Percentiles rank a stretch among this genome's conserved stretches.
Conservation (phyloP, 257 asterid genomes). For the Thymus mandschuricus region DNA sequence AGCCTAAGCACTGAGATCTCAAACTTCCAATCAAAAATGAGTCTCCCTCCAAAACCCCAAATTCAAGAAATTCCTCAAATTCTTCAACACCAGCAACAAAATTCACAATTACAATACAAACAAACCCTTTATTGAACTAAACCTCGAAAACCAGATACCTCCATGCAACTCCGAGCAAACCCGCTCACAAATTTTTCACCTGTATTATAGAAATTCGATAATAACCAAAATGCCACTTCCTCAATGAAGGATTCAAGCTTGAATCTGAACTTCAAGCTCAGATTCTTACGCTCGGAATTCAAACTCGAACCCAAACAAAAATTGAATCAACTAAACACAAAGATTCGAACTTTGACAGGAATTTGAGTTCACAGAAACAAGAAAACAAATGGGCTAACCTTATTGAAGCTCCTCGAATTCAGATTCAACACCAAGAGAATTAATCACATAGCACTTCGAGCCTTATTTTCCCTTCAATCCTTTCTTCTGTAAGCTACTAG, state of each 20-base stretch:
- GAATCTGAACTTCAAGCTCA: conserved; percentile 54
- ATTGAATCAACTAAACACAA: conserved; percentile 37
- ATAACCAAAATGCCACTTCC: conserved; percentile 51
- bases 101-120: conserved; percentile 31
- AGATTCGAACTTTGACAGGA: conserved; percentile 42
- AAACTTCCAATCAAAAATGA: conserved; percentile 39
- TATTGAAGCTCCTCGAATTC: conserved; percentile 46
- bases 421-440: conserved; percentile 39
- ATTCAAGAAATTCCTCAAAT: conserved; percentile 34
- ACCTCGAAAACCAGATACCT: conserved; percentile 38
- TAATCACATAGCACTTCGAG: conserved; percentile 40
- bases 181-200: conserved; percentile 40
- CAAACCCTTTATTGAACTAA: conserved; percentile 37
- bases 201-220: conserved; percentile 36
- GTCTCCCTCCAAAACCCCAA: conserved; percentile 73
- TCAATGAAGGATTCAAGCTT: conserved; percentile 47
- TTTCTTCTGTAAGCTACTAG: conserved; percentile 35
- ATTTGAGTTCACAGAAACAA: conserved; percentile 36
- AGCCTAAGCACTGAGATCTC: conserved; percentile 54
- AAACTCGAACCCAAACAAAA: conserved; percentile 33
- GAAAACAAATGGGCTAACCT: conserved; percentile 51
- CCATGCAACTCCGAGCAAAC: conserved; percentile 48
- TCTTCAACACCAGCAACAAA: conserved; percentile 29
- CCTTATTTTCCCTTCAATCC: conserved; percentile 33
- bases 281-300: conserved; percentile 43